These are phyloP conservation scores for Pythium sukuiense DNA, from an alignment of 352 stramenopile species.

Conservation along the genomic window DNA sequence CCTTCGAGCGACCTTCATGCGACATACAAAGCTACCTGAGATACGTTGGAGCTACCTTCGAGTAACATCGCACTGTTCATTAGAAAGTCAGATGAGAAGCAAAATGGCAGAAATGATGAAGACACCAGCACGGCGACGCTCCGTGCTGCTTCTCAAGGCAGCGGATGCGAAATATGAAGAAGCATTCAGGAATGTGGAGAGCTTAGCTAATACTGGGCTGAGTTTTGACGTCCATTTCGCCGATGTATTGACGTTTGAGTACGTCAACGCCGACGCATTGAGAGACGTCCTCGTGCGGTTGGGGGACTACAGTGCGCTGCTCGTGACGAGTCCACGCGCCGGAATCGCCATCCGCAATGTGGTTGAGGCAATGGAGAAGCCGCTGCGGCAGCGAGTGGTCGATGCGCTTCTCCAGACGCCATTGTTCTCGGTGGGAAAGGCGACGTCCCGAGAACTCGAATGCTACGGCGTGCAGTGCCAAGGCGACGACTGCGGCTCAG, in stretches of 20 bases:
- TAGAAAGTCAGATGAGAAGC: background rate
- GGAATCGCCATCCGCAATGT: conserved; percentile 49
- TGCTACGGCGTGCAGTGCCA: conserved; percentile 48
- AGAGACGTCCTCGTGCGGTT: conserved; percentile 41
- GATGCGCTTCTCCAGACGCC: conserved; percentile 31
- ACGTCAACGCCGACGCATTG: conserved; percentile 49
- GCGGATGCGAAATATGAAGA: conserved; percentile 55
- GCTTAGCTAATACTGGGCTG: background rate
- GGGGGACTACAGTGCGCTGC: conserved; percentile 51
- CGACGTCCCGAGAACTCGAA: conserved; percentile 63
- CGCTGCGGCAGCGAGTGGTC: conserved; percentile 24
- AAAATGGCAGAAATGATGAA: background rate
- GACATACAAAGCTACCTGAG: background rate
- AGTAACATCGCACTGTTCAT: background rate
- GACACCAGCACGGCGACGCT: background rate
- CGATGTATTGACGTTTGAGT: conserved; percentile 71
- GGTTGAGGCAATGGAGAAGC: conserved; percentile 31
- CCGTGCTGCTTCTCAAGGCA: conserved; percentile 71
- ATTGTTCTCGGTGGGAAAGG: conserved; percentile 67
- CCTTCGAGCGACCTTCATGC: conserved; percentile 18
- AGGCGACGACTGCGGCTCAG: conserved; percentile 74
- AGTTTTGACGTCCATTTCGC: conserved; percentile 43
- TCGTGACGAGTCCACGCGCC: conserved; percentile 79
- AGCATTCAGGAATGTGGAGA: conserved; percentile 28
- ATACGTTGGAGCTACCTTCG: background rate